Evolutionary conservation across 108 stramenopile species (phyloP).

Genomic region (Conticribra guillardii): DNA sequence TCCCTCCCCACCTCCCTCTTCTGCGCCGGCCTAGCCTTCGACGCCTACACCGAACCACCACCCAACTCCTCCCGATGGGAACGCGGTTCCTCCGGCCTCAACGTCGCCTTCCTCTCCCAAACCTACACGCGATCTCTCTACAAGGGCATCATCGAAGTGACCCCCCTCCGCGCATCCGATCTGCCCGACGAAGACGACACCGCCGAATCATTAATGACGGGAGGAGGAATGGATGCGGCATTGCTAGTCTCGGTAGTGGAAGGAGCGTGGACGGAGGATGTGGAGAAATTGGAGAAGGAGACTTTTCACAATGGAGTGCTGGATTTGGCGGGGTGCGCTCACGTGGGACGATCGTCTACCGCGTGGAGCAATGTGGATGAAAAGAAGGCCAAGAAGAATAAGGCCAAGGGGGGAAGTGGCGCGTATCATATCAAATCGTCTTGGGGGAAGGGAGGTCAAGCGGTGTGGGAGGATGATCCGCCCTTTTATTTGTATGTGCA

Average conservation of each 20-base stretch:
- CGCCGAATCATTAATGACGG: slow-evolving; percentile 62
- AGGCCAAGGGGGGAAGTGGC: slow-evolving; percentile 48
- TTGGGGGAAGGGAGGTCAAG: slow-evolving; percentile 71
- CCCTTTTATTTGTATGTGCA: slow-evolving; percentile 85
- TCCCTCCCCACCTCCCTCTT: slow-evolving; percentile 69
- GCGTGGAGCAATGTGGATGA: slow-evolving; percentile 83
- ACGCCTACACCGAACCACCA: slow-evolving; percentile 81
- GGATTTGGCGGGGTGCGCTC: slow-evolving; percentile 76
- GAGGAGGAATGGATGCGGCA: slow-evolving; percentile 74
- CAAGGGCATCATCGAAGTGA: slow-evolving; percentile 75
- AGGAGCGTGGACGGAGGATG: slow-evolving; percentile 79
- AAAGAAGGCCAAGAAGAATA: slow-evolving; percentile 51
- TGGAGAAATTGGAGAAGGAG: slow-evolving; percentile 71
- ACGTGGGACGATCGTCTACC: slow-evolving; percentile 70
- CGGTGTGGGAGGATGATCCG: slow-evolving; percentile 74
- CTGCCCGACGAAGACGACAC: slow-evolving; percentile 79
- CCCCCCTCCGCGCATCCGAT: slow-evolving; percentile 53
- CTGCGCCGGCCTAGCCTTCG: slow-evolving; percentile 82
- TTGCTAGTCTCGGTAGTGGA: slow-evolving; percentile 71
- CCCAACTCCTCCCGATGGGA: slow-evolving; percentile 80
- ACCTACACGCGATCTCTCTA: slow-evolving; percentile 75
- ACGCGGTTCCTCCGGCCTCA: slow-evolving; percentile 70
- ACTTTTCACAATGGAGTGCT: slow-evolving; percentile 77
- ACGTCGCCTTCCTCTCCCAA: slow-evolving; percentile 71
- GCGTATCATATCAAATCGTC: slow-evolving; percentile 76